These are phyloP conservation scores for Verbena officinalis DNA, from an alignment of 257 asterid genomes.

Conservation along the genomic window DNA sequence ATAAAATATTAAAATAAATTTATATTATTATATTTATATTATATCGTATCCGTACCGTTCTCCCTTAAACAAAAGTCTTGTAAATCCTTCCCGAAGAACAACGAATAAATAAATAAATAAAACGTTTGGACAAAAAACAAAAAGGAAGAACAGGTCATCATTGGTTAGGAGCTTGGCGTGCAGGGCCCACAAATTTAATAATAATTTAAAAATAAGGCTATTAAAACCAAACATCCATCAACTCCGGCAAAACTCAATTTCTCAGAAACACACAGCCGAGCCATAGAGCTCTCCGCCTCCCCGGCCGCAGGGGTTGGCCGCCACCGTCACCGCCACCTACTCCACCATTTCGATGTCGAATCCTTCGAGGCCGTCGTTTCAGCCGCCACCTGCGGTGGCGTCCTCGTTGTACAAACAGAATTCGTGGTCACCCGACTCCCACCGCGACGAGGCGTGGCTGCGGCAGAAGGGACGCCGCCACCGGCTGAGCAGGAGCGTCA, in stretches of 20 bases:
- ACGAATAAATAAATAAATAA: background rate
- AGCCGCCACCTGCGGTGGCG: slow-evolving; percentile 17
- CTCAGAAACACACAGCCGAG: background rate
- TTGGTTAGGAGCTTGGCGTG: slow-evolving; percentile 43
- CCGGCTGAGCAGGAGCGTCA: slow-evolving; percentile 60
- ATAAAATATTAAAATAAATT: no score
- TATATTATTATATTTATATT: no score
- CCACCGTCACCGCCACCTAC: slow-evolving; percentile 31
- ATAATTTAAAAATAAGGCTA: background rate
- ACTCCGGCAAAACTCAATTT: background rate
- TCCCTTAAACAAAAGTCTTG: background rate
- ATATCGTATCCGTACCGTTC: no score
- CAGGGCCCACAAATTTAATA: slow-evolving; percentile 32
- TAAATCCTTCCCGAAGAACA: no score
- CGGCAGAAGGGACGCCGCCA: slow-evolving; percentile 50
- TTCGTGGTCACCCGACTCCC: slow-evolving; percentile 71
- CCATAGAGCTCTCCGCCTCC: slow-evolving; percentile 42
- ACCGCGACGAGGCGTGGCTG: slow-evolving; percentile 77
- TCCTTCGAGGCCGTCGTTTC: slow-evolving; percentile 19
- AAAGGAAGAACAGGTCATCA: slow-evolving; percentile 33
- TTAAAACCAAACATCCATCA: slow-evolving; percentile 12
- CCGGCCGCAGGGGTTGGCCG: slow-evolving; percentile 65
- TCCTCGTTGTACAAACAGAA: slow-evolving; percentile 52
- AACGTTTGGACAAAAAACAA: background rate
- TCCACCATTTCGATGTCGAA: slow-evolving; percentile 35